Evolutionary conservation across 139 green algal genomes (phyloP), one percentile per base, ranked within the genome.

Genomic region (Chlamydomonas sphaeroides): DNA sequence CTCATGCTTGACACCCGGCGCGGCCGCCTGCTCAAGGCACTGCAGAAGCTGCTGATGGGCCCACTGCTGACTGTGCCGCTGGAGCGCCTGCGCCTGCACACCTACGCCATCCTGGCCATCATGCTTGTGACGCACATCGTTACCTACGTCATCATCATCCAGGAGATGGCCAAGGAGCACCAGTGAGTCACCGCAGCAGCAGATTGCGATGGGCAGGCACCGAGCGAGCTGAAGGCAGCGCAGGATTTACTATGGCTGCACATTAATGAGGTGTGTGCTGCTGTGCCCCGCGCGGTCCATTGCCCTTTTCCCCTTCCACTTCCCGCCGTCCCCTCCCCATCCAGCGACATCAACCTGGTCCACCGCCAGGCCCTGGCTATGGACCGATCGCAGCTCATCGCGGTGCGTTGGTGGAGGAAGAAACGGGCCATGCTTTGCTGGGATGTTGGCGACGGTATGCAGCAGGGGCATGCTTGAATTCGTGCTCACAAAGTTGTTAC

Each of bases 41-140:
- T 83, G 21, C 42, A 38, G 17, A 83, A 72, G 65, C 61, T 86
- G 36, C 49, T 86, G 57, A 65, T 45, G 57, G 80, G 80, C 5
- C 80, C 70, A 4, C 25, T 67, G 56, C 80, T 86, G 45, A 76
- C 70, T 45, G 25, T 3, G 25, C 80, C 80, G 14, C 71, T 80
- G 59, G 67, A 80, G 35, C 69, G 70, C 10, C 35, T 86, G 45
- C 71, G 62, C 6, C 38, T 75, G 11, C 68, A 73, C 63, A 80
- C 51, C 45, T 80, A 74, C 30, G 3, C 6, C n/a, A 15, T 80
- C 28, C 38, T 79, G 45, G 11, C 20, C 14, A 8, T 80, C 30
- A 86, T 86, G 59, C 48, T 86, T 10, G 30, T 76, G 10, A 65
- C 71, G 33, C 80, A 86, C 49, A 32, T 77, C 14, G 63, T 56